phyloP scores from a whole-genome alignment of 306 rosid genomes.

The Medicago lupulina region DNA sequence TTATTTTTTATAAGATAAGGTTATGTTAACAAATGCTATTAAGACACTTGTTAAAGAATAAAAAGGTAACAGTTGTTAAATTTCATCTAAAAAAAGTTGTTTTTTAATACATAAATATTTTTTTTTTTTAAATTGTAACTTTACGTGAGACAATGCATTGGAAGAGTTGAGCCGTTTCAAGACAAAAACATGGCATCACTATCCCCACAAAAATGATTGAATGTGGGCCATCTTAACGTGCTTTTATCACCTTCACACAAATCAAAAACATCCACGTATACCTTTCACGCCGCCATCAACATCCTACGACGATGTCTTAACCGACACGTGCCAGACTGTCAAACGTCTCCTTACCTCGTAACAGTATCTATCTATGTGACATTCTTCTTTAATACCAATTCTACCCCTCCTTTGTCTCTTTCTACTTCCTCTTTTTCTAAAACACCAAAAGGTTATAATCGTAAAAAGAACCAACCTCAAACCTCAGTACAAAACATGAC shows the following conservation, averaged over 20 bases:
- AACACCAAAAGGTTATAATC: not conserved
- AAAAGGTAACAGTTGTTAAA: no score
- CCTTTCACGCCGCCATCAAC: constrained; percentile 51
- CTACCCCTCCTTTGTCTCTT: constrained; percentile 35
- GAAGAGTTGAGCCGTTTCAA: not conserved
- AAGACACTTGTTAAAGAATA: no score
- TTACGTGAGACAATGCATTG: no score
- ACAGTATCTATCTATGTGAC: constrained; percentile 4
- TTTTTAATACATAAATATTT: no score
- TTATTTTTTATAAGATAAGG: no score
- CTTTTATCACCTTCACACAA: not conserved
- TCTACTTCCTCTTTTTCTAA: no score
- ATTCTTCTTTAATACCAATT: not conserved
- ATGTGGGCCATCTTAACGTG: not conserved
- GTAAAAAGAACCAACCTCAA: not conserved
- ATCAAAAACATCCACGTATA: constrained; percentile 18
- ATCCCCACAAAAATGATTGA: not conserved
- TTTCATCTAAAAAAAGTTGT: no score
- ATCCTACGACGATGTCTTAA: constrained; percentile 31
- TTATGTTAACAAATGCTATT: no score
- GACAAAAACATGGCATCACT: not conserved
- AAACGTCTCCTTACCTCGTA: constrained; percentile 41
- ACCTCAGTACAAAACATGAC: not conserved
- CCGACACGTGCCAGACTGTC: constrained; percentile 46
- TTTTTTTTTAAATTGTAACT: no score